Evolutionary conservation across 2,329 filamentous ascomycete species (phyloP).

Genomic region (Dactylellina parvicollis): DNA sequence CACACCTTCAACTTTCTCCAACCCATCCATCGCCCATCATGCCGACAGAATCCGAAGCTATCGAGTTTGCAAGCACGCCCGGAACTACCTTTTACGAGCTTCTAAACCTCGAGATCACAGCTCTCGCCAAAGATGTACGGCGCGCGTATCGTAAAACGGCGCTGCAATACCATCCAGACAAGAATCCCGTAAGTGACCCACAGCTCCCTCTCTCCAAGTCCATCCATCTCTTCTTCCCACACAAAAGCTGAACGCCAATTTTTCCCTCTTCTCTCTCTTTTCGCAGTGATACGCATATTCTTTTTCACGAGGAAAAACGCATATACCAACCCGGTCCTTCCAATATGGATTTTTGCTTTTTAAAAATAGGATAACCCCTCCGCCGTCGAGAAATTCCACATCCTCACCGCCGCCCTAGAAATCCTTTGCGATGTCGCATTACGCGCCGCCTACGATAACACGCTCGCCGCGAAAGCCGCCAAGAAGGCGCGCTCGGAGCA

Average conservation of each 20-base stretch:
- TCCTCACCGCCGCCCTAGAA: conserved; percentile 65
- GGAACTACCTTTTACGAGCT: conserved; percentile 66
- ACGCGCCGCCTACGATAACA: conserved; percentile 65
- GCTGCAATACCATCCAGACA: conserved; percentile 68
- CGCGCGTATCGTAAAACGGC: conserved; percentile 66
- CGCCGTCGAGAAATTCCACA: conserved; percentile 66
- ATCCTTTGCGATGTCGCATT: conserved; percentile 63
- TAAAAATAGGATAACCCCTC: conserved; percentile 58
- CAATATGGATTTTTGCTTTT: background rate
- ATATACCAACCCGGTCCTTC: conserved; percentile 28
- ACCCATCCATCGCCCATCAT: conserved; percentile 18
- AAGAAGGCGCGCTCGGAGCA: conserved; percentile 63
- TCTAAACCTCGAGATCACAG: conserved; percentile 63
- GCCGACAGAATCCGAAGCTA: conserved; percentile 56
- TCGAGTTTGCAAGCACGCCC: conserved; percentile 56
- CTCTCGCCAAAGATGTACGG: conserved; percentile 63
- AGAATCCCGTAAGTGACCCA: conserved; percentile 62
- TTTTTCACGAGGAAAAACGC: conserved; percentile 9
- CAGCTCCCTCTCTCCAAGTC: background rate
- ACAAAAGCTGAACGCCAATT: conserved; percentile 37
- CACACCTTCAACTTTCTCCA: conserved; percentile 5
- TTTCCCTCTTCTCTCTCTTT: background rate
- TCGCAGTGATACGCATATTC: conserved; percentile 17
- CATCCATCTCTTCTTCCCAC: background rate
- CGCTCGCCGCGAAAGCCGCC: conserved; percentile 63